Evolutionary conservation across 148 eudicot species (phyloP).

Genomic region (Fallopia convolvulus): DNA sequence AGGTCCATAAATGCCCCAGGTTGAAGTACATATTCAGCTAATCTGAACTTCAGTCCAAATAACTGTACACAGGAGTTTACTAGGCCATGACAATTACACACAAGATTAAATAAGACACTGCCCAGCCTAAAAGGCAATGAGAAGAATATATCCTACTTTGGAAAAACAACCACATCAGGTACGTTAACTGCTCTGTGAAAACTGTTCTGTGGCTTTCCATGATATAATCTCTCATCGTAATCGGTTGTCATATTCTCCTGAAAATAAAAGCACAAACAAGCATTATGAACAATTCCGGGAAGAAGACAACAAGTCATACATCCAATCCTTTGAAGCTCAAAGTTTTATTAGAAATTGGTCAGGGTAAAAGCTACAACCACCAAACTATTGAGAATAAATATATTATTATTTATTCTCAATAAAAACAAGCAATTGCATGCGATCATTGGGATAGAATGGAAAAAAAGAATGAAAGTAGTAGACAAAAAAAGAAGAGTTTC

Average conservation of each 20-base stretch:
- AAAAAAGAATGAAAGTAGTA: neutral
- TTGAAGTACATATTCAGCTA: neutral
- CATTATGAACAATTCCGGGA: neutral
- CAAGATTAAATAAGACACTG: neutral
- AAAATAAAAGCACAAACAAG: neutral
- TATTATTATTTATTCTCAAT: no score
- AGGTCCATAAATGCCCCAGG: neutral
- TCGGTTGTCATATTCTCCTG: conserved; percentile 86
- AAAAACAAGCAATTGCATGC: neutral
- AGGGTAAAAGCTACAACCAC: neutral
- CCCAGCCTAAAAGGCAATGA: neutral
- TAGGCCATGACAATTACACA: neutral
- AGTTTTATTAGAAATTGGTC: neutral
- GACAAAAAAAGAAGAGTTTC: neutral
- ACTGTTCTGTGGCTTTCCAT: conserved; percentile 96
- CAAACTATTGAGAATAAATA: no score
- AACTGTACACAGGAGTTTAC: neutral
- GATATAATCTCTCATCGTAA: conserved; percentile 71
- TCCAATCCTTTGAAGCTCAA: neutral
- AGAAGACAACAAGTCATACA: neutral
- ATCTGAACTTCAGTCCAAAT: neutral
- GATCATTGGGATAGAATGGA: neutral
- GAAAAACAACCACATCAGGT: conserved; percentile 85
- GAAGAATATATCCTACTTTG: conserved; percentile 36
- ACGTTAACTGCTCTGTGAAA: conserved; percentile 93